Percentiles rank a stretch among this genome's conserved stretches.
phyloP scores from a whole-genome alignment of 2,329 filamentous ascomycete species.

The Zymoseptoria pseudotritici region DNA sequence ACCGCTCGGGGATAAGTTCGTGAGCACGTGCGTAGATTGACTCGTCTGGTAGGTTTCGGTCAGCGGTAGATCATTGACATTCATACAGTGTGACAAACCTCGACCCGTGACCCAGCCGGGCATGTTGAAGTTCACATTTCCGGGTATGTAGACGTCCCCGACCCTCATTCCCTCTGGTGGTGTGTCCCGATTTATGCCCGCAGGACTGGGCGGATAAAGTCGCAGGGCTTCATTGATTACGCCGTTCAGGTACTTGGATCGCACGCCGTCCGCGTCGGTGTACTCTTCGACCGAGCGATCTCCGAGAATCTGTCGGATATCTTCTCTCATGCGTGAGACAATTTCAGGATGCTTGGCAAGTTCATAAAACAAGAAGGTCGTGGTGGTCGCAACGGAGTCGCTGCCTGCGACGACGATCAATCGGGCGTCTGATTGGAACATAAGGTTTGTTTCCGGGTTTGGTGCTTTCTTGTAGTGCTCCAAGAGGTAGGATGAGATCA shows the following conservation, averaged over 20 bases:
- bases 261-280: conserved; percentile 6
- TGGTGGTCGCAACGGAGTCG: conserved; percentile 34
- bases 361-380: conserved; percentile 34
- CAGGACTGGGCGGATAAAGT: conserved; percentile 29
- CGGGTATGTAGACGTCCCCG: conserved; percentile 29
- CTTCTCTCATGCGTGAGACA: conserved; percentile 23
- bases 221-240: conserved; percentile 34
- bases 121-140: conserved; percentile 13
- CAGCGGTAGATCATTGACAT: no score
- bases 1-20: conserved; percentile 32
- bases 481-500: conserved; percentile 5
- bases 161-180: conserved; percentile 29
- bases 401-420: conserved; percentile 6
- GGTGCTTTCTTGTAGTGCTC: conserved; percentile 1
- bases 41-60: conserved; percentile 11
- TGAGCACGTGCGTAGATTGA: conserved; percentile 22
- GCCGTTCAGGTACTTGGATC: conserved; percentile 26
- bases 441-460: background rate
- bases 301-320: conserved; percentile 17
- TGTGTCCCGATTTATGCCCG: conserved; percentile 27
- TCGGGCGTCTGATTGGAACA: background rate
- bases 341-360: conserved; percentile 22
- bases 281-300: background rate
- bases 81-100: conserved; percentile 8
- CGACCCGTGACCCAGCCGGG: conserved; percentile 17